Percentiles rank a stretch among this genome's conserved stretches.
These are phyloP conservation scores for Vairimorpha apis DNA, from an alignment of 371 early-diverging fungal species.

Conservation along the genomic window DNA sequence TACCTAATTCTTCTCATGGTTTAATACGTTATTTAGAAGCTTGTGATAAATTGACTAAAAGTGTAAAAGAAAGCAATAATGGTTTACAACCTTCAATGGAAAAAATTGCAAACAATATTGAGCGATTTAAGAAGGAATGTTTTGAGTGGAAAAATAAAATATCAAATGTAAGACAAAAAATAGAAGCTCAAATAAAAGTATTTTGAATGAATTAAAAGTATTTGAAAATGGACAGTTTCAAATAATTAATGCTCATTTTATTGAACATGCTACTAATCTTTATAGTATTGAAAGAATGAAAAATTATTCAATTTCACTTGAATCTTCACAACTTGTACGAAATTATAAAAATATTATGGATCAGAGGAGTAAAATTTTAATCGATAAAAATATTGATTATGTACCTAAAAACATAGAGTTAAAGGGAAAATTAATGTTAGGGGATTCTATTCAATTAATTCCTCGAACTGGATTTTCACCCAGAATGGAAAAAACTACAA, in stretches of 20 bases:
- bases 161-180: constrained; percentile 13
- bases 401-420: constrained; percentile 20
- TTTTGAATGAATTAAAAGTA: constrained; percentile 42
- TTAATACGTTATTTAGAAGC: constrained; percentile 60
- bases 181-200: constrained; percentile 56
- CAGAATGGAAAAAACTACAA: constrained; percentile 38
- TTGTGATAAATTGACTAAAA: constrained; percentile 42
- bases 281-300: constrained; percentile 34
- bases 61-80: constrained; percentile 11
- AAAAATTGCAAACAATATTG: constrained; percentile 39
- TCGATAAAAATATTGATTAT: not conserved
- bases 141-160: constrained; percentile 44
- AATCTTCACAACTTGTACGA: constrained; percentile 54
- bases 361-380: constrained; percentile 19
- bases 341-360: constrained; percentile 51
- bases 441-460: constrained; percentile 7
- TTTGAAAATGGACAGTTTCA: constrained; percentile 56
- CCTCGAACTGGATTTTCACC: constrained; percentile 24
- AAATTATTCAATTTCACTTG: constrained; percentile 52
- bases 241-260: constrained; percentile 57
- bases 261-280: constrained; percentile 39
- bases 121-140: constrained; percentile 15
- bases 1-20: constrained; percentile 43
- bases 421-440: constrained; percentile 29
- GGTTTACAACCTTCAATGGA: constrained; percentile 22